Evolutionary conservation across 2,329 filamentous ascomycete species (phyloP).

Genomic region (Fusarium sublunatum): DNA sequence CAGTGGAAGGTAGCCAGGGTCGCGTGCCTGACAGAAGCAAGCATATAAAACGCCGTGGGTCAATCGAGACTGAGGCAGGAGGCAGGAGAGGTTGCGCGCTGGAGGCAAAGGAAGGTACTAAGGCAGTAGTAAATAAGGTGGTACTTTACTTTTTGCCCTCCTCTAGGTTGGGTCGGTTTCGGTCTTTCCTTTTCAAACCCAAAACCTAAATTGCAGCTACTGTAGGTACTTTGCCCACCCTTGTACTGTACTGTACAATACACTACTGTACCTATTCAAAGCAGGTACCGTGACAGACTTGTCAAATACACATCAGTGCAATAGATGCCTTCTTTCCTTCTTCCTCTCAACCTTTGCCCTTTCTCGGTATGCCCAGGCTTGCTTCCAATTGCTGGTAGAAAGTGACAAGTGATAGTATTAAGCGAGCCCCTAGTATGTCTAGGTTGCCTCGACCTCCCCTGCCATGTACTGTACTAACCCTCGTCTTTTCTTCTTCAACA

Average conservation of each 20-base stretch:
- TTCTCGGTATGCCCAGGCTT: conserved; percentile 10
- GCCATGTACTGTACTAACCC: conserved; percentile 12
- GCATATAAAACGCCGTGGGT: conserved; percentile 17
- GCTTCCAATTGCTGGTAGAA: conserved; percentile 16
- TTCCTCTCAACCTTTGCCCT: conserved; percentile 15
- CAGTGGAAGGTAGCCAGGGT: background rate
- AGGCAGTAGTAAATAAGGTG: background rate
- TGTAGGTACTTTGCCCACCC: background rate
- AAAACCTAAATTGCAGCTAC: conserved; percentile 22
- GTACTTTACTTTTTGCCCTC: background rate
- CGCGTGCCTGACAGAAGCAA: conserved; percentile 20
- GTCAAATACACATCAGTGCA: background rate
- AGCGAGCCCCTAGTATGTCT: conserved; percentile 19
- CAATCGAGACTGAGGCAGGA: conserved; percentile 8
- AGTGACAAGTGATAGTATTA: conserved; percentile 35
- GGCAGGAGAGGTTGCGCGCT: background rate
- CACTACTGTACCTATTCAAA: too few relatives aligned
- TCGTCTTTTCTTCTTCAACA: conserved; percentile 25
- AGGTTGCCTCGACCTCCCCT: background rate
- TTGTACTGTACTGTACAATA: background rate
- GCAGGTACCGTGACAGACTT: too few relatives aligned
- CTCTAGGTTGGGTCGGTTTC: background rate
- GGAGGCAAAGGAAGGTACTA: conserved; percentile 1
- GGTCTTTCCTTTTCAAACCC: conserved; percentile 14
- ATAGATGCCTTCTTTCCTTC: conserved; percentile 20